Evolutionary conservation across 2,329 filamentous ascomycete species (phyloP), one percentile per base, ranked within the genome.

Genomic region (Diaporthe humulicola): DNA sequence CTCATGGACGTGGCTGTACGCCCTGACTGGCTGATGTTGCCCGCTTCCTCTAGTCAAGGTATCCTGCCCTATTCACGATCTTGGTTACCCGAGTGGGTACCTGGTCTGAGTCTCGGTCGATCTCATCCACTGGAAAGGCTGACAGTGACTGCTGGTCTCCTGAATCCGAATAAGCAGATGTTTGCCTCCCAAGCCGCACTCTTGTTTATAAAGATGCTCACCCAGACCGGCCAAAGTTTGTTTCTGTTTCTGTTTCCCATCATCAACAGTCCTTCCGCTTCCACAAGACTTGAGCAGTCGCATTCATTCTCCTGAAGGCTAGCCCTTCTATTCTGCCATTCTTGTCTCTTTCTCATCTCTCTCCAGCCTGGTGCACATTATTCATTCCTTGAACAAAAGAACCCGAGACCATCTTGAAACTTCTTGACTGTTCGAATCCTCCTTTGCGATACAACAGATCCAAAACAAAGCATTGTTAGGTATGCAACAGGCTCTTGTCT

Each of bases 321-420:
- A 81, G 81, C 64, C 81, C 81, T 80, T 81, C 71, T 70, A 36
- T 42, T 57, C 67, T 78, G 75, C 75, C 75, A 79, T 75, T 79
- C 76, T 77, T 77, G 70, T 74, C 76, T 78, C 75, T 76, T 73
- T 81, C 80, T 81, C 80, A 64, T 77, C 75, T 77, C 76, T 80
- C 76, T 80, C 75, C 79, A 81, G 85, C 85, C 85, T 84, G 85
- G 85, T 79, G 85, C 85, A 86, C 79, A 81, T 83, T 80, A 77
- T 80, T 83, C 80, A 77, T 80, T 83, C 81, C 80, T 81, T 77
- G 25, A 30, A 64, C 57, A 71, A 58, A 72, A 76, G 60, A 81
- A 78, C 78, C 75, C 71, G 73, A 79, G 75, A 78, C 79, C 77
- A 52, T 70, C 73, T 77, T 80, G 74, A 78, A 80, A 77, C 70